Evolutionary conservation across 192 early-diverging fungal species (phyloP), one percentile per base, ranked within the genome.

Genomic region (Entomortierella parvispora): DNA sequence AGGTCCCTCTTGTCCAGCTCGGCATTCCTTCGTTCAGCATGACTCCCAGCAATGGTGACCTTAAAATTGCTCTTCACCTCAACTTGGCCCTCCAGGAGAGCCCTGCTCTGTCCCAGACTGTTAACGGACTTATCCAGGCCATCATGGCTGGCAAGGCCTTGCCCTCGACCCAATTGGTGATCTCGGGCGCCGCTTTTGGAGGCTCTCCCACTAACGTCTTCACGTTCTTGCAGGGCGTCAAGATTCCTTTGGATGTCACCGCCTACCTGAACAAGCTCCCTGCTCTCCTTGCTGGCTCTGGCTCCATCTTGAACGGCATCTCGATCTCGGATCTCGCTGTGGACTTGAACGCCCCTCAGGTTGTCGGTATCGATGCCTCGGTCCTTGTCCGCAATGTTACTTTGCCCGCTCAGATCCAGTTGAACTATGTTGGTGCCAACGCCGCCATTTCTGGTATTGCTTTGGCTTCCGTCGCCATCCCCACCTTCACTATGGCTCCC

Each of bases 351-450:
- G 15, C 64, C 9, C 63, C 71, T 37, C 71, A 65, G 43, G 71
- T 67, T 22, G 54, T 76, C 37, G 64, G 65, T 25, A 62, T 76
- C 3, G 71, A 76, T 40, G 71, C 71, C 56, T 29, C 50, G 5
- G 51, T 75, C 45, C 58, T 66, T 14, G 58, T 75, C 61, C 65
- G 60, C 62, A 75, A 75, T 52, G 28, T 75, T 12, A 49, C 58
- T 4, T 40, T 75, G 20, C 71, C 71, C 23, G 71, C 71, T 32
- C 26, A 75, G 58, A 66, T 75, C 46, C 61, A 75, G 42, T 56
- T 75, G 48, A 75, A 75, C 64, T 75, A 75, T 49, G 64, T 75
- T 26, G 71, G 71, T 48, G 52, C 58, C 58, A 66, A 66, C 26
- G 6, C 54, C 28, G 64, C 45, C 12, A 66, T 75, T 31, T 53